phyloP scores from a whole-genome alignment of 495 filamentous ascomycete species.

The Terfezia claveryi region DNA sequence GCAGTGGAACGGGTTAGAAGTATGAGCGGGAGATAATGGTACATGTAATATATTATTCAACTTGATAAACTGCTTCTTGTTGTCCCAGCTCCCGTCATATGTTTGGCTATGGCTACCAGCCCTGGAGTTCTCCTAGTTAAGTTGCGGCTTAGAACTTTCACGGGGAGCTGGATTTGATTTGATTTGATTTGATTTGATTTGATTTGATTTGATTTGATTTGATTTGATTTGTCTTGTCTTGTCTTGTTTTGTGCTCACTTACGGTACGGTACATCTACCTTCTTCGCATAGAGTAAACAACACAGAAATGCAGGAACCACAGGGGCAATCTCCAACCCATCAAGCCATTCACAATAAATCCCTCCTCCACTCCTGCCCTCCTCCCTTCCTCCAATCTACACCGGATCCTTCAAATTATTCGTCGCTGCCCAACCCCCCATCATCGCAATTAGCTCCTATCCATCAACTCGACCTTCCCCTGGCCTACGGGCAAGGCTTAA shows the following conservation, averaged over 20 bases:
- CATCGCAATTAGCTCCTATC: neutral
- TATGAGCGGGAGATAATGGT: neutral
- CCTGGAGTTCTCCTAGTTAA: no score
- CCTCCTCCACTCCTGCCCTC: neutral
- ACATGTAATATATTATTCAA: neutral
- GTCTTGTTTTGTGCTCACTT: no score
- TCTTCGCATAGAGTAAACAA: no score
- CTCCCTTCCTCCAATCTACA: neutral
- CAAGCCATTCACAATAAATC: neutral
- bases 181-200: no score
- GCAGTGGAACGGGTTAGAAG: neutral
- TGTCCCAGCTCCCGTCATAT: no score
- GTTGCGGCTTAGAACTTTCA: no score
- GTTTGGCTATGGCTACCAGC: no score
- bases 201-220: no score
- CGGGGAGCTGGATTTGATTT: no score
- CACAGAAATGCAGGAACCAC: no score
- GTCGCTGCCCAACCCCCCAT: constrained; percentile 5
- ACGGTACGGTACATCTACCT: no score
- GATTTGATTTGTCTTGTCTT: no score
- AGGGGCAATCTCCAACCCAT: constrained; percentile 2
- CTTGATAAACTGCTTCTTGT: neutral
- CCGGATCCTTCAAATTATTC: constrained; percentile 13
- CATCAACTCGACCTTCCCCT: neutral
- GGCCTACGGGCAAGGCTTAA: neutral